Percentiles rank a stretch among this genome's conserved stretches.
Evolutionary conservation across 2,329 filamentous ascomycete genomes (phyloP).

Genomic region (Cladophialophora immunda): DNA sequence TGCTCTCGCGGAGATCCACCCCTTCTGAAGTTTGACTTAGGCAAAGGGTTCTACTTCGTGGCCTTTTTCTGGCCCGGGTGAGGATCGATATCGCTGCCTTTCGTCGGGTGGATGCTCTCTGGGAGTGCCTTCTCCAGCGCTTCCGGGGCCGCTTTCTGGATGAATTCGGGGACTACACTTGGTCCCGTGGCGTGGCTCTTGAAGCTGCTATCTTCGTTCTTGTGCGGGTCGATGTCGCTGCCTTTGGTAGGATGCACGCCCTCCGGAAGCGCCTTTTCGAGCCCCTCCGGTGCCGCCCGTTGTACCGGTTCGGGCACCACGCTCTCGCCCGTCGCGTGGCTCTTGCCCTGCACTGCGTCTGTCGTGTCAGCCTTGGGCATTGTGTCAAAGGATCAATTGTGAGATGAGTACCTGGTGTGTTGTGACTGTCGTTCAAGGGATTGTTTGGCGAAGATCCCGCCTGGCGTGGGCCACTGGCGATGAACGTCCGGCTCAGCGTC

Average conservation of each 20-base stretch:
- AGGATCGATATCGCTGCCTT: constrained; percentile 13
- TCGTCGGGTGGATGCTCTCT: constrained; percentile 10
- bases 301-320: not conserved
- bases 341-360: not conserved
- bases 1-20: too few species aligned
- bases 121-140: constrained; percentile 16
- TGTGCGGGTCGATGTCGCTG: not conserved
- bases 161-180: constrained; percentile 12
- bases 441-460: not conserved
- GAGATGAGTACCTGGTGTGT: not conserved
- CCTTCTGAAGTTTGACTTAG: too few species aligned
- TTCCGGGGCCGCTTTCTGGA: constrained; percentile 10
- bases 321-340: not conserved
- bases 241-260: not conserved
- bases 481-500: constrained; percentile 4
- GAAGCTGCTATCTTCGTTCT: not conserved
- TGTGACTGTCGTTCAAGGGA: not conserved
- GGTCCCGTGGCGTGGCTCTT: constrained; percentile 16
- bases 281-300: not conserved
- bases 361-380: not conserved
- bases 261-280: not conserved
- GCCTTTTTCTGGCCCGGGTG: not conserved
- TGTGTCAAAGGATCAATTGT: not conserved
- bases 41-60: not conserved
- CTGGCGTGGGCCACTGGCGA: constrained; percentile 4